Evolutionary conservation across 192 early-diverging fungal genomes (phyloP).

Genomic region (Glomus cerebriforme): DNA sequence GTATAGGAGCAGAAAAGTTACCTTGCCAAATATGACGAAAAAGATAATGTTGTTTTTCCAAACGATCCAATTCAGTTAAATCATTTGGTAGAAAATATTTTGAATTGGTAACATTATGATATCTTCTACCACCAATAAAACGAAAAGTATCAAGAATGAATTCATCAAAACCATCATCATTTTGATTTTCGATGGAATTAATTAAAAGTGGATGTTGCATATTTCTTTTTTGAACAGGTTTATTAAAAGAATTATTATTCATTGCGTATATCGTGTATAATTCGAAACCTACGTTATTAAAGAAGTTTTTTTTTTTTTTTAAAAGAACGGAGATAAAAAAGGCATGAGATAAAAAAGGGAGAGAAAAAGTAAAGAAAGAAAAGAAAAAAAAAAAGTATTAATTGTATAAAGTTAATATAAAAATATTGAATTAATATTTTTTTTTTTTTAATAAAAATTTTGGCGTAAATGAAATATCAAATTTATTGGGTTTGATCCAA

Average conservation of each 20-base stretch:
- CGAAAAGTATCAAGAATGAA: constrained; percentile 15
- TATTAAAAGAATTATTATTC: background rate
- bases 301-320: too few species aligned
- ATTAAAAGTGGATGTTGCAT: background rate
- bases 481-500: too few species aligned
- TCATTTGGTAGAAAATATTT: constrained; percentile 53
- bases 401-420: too few species aligned
- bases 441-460: too few species aligned
- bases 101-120: constrained; percentile 40
- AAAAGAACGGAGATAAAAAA: too few species aligned
- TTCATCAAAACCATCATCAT: background rate
- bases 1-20: constrained; percentile 1
- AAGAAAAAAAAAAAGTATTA: too few species aligned
- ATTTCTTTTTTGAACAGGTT: background rate
- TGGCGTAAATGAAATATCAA: too few species aligned
- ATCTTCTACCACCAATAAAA: constrained; percentile 37
- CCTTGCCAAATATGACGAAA: constrained; percentile 9
- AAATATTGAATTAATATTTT: too few species aligned
- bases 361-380: too few species aligned
- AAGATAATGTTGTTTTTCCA: constrained; percentile 7
- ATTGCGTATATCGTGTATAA: background rate
- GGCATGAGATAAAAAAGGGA: too few species aligned
- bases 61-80: constrained; percentile 46
- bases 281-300: background rate
- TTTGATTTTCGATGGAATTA: background rate